These are phyloP conservation scores for Erysimum cheiri DNA, from an alignment of 441 rosid genomes.

Conservation along the genomic window DNA sequence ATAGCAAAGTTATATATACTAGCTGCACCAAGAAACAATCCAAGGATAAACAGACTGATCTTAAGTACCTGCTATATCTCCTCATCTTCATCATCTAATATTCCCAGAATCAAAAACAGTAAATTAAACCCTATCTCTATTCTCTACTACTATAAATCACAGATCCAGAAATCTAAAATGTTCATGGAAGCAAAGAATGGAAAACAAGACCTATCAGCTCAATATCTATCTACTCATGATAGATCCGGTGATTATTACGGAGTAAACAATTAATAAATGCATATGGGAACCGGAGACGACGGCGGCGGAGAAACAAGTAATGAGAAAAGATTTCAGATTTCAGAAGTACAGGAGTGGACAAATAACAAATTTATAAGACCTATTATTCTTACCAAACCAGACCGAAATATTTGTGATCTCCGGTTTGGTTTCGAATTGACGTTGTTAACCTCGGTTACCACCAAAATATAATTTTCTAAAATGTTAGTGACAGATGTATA, in stretches of 20 bases:
- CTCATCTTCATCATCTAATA: conserved; percentile 41
- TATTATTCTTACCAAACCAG: neutral
- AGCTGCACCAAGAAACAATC: conserved; percentile 43
- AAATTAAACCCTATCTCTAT: neutral
- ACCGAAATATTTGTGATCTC: conserved; percentile 7
- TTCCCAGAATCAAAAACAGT: neutral
- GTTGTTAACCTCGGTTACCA: neutral
- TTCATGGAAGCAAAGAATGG: neutral
- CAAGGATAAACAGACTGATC: conserved; percentile 30
- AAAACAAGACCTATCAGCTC: neutral
- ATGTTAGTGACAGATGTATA: no score
- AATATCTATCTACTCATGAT: neutral
- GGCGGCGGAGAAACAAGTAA: conserved; percentile 18
- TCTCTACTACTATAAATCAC: neutral
- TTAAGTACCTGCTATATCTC: conserved; percentile 47
- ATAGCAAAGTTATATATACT: neutral
- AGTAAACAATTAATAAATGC: neutral
- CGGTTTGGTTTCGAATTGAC: neutral
- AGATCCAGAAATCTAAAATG: neutral
- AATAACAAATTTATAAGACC: neutral
- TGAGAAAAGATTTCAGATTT: neutral
- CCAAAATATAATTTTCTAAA: neutral
- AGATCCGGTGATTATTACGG: neutral
- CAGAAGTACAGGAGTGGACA: neutral
- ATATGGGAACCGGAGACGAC: neutral